Conservation (phyloP, 2,329 filamentous ascomycete species). For the Fusarium pseudograminearum region DNA sequence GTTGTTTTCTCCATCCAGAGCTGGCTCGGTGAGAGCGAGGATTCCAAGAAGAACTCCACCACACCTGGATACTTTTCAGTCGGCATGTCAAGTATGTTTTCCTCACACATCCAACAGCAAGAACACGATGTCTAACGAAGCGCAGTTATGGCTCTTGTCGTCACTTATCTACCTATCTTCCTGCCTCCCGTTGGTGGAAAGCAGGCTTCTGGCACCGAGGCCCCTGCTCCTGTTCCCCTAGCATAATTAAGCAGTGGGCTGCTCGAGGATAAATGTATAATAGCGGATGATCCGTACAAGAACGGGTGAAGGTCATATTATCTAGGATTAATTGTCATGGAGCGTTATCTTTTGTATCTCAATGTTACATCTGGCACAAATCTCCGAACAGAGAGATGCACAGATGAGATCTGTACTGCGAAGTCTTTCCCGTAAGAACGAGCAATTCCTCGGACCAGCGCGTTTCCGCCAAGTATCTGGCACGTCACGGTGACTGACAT, state of each 20-base stretch:
- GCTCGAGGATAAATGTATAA: constrained; percentile 2
- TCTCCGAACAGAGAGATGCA: background rate
- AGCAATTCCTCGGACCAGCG: background rate
- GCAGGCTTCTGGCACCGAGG: constrained; percentile 51
- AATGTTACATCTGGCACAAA: background rate
- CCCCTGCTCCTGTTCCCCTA: constrained; percentile 42
- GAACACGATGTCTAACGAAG: constrained; percentile 17
- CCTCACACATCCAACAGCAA: background rate
- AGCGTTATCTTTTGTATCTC: constrained; percentile 21
- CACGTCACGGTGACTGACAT: background rate
- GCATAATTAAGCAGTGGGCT: constrained; percentile 16
- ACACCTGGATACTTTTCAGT: constrained; percentile 80
- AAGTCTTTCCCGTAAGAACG: constrained; percentile 15
- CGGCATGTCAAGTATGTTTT: constrained; percentile 78
- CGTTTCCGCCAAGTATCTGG: background rate
- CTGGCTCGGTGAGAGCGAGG: constrained; percentile 81
- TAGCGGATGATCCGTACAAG: background rate
- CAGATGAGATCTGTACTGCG: constrained; percentile 9
- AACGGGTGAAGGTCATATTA: background rate
- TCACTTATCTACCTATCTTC: constrained; percentile 65
- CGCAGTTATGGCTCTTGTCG: constrained; percentile 69
- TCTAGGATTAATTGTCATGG: constrained; percentile 11
- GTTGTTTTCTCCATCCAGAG: constrained; percentile 80
- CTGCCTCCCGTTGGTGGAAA: constrained; percentile 55
- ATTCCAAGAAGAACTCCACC: constrained; percentile 70